Evolutionary conservation across 2,329 filamentous ascomycete genomes (phyloP).

Genomic region (Ophiocordyceps unilateralis): DNA sequence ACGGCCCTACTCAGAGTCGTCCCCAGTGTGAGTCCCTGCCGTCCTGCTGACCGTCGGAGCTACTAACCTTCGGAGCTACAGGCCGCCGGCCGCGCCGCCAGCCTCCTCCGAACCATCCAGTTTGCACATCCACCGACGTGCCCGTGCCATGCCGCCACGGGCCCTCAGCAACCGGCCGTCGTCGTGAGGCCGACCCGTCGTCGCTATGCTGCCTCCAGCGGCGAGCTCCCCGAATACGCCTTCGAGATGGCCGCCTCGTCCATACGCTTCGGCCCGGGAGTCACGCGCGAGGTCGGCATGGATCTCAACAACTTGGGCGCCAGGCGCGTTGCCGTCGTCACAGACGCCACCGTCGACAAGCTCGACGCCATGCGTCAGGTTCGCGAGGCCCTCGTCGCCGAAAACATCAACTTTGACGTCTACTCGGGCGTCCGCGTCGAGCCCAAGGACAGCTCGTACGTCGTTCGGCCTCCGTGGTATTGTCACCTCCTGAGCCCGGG

Average conservation of each 20-base stretch:
- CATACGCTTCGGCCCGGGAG: constrained; percentile 85
- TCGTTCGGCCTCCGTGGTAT: too few species aligned
- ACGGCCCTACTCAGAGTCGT: constrained; percentile 13
- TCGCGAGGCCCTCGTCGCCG: constrained; percentile 57
- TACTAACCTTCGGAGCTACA: constrained; percentile 9
- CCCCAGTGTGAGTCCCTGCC: constrained; percentile 14
- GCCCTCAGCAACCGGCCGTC: constrained; percentile 33
- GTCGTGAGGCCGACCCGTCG: constrained; percentile 21
- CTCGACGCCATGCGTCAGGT: constrained; percentile 84
- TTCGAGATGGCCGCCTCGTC: constrained; percentile 97
- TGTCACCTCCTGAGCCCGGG: too few species aligned
- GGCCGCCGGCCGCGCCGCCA: constrained; percentile 48
- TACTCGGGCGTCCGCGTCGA: constrained; percentile 72
- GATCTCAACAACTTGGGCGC: constrained; percentile 84
- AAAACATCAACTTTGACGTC: constrained; percentile 67
- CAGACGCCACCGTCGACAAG: constrained; percentile 65
- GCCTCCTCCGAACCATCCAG: constrained; percentile 74
- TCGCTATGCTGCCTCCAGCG: constrained; percentile 55
- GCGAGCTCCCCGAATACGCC: constrained; percentile 75
- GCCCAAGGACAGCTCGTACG: constrained; percentile 83
- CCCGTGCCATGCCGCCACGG: constrained; percentile 73
- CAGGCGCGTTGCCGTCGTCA: constrained; percentile 80
- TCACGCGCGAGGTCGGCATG: constrained; percentile 94
- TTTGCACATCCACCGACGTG: constrained; percentile 75
- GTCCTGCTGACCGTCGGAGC: neutral